Base-by-base conservation (phyloP, 768 basidiomycete genomes). In the Lentinus brumalis region DNA sequence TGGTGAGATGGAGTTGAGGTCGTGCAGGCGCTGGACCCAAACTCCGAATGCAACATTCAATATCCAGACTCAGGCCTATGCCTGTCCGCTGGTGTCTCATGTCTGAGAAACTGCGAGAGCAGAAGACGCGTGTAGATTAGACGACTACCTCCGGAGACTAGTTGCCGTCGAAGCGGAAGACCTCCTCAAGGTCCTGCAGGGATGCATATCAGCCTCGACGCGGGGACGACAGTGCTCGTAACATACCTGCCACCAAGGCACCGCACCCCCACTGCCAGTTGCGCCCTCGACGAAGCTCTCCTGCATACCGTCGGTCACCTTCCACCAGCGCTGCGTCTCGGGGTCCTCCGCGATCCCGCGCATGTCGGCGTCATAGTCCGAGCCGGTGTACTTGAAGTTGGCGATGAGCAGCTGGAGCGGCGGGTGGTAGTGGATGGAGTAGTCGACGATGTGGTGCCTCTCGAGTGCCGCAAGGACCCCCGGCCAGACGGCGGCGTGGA, bases 311-410 rank as follows among this genome's bases (percentile, higher is more conserved):
- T 91, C 91, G 0, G 89, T 92, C 46, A 91, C 70, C 65, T 78
- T 75, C 91, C 91, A 92, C 91, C 91, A 92, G 60, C 81, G 71
- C 70, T 80, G 81, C n/a, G 89, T 92, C 68, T 87, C 85, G 15
- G 82, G 77, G 69, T 90, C 87, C 16, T 83, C 82, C 3, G 79
- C 86, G 31, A 91, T 79, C 21, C 69, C 77, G 39, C 75, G 77
- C 89, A 92, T 91, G 66, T 92, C 91, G 14, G 63, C 75, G 44
- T 81, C 83, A 41, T 83, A 91, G 65, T 92, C 82, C 3, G 74
- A 60, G 0, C 90, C 91, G 0, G 78, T 83, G 67, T 92, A 92
- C 67, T 88, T 88, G 80, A 92, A 88, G 47, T 80, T 85, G n/a
- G 89, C 89, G 62, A 92, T 82, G n/a, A 93, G 80, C 44, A 93